These are phyloP conservation scores for Clarireedia sp. DNA, from an alignment of 2,329 filamentous ascomycete genomes.

Conservation along the genomic window DNA sequence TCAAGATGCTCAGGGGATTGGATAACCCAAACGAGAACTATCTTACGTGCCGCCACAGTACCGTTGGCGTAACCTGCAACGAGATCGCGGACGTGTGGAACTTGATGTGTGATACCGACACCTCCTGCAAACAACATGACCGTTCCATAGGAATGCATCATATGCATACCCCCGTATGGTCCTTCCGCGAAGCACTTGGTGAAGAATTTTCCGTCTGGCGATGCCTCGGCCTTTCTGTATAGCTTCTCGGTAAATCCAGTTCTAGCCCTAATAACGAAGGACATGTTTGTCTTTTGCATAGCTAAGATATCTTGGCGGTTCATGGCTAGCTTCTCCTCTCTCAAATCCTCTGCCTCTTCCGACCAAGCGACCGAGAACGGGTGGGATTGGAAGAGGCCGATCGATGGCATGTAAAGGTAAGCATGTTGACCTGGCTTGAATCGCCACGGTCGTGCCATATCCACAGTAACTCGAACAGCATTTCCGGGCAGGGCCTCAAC, in stretches of 20 bases:
- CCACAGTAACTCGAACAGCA: constrained; percentile 64
- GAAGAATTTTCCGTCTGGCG: constrained; percentile 51
- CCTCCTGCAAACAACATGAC: constrained; percentile 74
- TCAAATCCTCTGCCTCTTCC: constrained; percentile 50
- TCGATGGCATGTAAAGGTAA: constrained; percentile 67
- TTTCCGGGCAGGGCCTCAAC: constrained; percentile 72
- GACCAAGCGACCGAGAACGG: constrained; percentile 76
- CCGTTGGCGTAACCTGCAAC: constrained; percentile 60
- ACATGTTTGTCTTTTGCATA: constrained; percentile 57
- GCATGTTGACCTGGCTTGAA: constrained; percentile 71
- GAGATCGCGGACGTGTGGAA: constrained; percentile 66
- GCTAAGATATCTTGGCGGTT: constrained; percentile 49
- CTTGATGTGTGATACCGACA: constrained; percentile 73
- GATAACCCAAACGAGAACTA: constrained; percentile 72
- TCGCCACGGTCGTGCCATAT: constrained; percentile 67
- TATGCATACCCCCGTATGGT: constrained; percentile 67
- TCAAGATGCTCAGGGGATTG: constrained; percentile 73
- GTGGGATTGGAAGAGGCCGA: constrained; percentile 68
- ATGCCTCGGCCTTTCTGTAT: constrained; percentile 57
- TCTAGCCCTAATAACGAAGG: constrained; percentile 64
- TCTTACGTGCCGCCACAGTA: constrained; percentile 61
- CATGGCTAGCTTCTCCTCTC: constrained; percentile 49
- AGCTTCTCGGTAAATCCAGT: constrained; percentile 66
- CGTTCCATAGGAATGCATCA: constrained; percentile 67
- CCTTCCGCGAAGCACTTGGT: constrained; percentile 66